A percentile compares a stretch with the other conserved stretches of the same genome.
These are phyloP conservation scores for Phytophthora citricola DNA, from an alignment of 352 stramenopile species.

Conservation along the genomic window DNA sequence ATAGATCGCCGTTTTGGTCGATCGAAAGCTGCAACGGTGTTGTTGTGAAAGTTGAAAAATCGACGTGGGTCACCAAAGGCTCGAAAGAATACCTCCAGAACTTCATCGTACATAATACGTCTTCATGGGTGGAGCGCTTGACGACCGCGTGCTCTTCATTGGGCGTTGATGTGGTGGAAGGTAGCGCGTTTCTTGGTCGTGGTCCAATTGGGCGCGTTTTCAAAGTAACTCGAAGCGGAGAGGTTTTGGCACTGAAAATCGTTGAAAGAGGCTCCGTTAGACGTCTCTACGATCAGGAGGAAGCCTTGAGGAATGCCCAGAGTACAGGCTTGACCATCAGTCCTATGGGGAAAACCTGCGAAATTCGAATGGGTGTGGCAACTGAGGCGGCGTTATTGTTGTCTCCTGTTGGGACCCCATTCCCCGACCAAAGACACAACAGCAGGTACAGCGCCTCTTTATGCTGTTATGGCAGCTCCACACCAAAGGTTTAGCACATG, in stretches of 20 bases:
- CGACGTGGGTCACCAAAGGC: background rate
- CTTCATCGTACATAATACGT: background rate
- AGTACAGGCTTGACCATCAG: constrained; percentile 33
- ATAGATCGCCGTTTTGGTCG: too few species aligned
- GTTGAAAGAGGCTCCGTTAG: background rate
- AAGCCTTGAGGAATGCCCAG: constrained; percentile 20
- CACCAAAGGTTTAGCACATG: too few species aligned
- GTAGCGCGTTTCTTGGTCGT: background rate
- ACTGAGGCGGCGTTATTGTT: too few species aligned
- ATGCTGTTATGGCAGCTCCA: too few species aligned
- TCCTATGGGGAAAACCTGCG: background rate
- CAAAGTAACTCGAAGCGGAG: background rate
- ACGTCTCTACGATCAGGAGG: constrained; percentile 21
- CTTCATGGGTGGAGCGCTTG: background rate
- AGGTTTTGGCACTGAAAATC: background rate
- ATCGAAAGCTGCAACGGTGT: too few species aligned
- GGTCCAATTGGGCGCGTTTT: background rate
- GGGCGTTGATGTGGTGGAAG: background rate
- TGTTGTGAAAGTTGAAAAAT: background rate
- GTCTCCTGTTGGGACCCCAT: too few species aligned
- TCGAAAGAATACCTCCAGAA: background rate
- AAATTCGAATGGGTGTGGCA: too few species aligned
- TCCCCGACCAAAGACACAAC: too few species aligned
- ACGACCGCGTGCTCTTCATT: background rate
- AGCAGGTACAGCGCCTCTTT: too few species aligned